These are phyloP conservation scores for Capronia americana DNA, from an alignment of 2,329 filamentous ascomycete genomes.

Conservation along the genomic window DNA sequence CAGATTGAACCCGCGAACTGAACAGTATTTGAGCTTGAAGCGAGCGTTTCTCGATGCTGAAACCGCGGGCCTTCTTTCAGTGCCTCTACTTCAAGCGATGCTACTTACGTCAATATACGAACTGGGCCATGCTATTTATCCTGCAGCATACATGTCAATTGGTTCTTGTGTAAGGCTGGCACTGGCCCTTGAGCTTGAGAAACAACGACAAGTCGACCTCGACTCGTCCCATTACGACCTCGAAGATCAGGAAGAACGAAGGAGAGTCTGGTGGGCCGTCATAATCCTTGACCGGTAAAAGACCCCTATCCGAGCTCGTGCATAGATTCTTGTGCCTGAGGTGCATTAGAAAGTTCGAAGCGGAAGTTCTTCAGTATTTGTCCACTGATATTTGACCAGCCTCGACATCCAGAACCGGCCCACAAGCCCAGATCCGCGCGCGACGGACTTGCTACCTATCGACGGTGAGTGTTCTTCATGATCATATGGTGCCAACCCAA, in stretches of 20 bases:
- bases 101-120: slow-evolving; percentile 44
- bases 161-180: slow-evolving; percentile 31
- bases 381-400: not conserved
- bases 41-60: slow-evolving; percentile 39
- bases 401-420: not conserved
- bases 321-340: not conserved
- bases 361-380: not conserved
- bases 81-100: slow-evolving; percentile 41
- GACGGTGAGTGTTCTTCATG: not conserved
- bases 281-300: slow-evolving; percentile 37
- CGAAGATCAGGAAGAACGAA: slow-evolving; percentile 40
- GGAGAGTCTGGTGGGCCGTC: slow-evolving; percentile 42
- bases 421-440: slow-evolving; percentile 18
- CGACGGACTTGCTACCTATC: slow-evolving; percentile 19
- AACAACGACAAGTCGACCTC: slow-evolving; percentile 20
- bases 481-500: no score
- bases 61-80: slow-evolving; percentile 36
- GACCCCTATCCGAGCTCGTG: not conserved
- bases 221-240: slow-evolving; percentile 29
- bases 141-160: slow-evolving; percentile 43
- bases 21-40: slow-evolving; percentile 39
- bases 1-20: slow-evolving; percentile 21
- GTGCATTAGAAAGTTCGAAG: not conserved
- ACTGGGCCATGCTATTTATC: slow-evolving; percentile 45
- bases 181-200: slow-evolving; percentile 33